Evolutionary conservation across 148 eudicot genomes (phyloP).

Genomic region (Spergularia bocconei): DNA sequence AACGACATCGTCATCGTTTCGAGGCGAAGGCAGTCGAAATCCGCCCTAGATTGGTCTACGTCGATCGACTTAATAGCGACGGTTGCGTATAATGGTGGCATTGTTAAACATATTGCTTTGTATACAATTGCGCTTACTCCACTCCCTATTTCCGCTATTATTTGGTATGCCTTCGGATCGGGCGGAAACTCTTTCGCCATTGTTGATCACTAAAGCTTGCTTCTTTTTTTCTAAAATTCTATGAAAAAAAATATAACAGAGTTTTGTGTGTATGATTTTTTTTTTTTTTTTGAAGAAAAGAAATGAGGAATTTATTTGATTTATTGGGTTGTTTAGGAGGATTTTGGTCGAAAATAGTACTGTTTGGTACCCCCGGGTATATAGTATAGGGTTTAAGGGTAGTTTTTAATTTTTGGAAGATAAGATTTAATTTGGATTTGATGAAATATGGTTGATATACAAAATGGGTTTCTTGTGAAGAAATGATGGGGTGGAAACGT

Average conservation of each 20-base stretch:
- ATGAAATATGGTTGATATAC: not conserved
- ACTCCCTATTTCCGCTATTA: constrained; percentile 55
- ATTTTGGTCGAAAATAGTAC: too few relatives aligned
- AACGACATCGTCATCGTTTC: constrained; percentile 68
- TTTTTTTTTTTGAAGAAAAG: not conserved
- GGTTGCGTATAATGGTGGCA: constrained; percentile 31
- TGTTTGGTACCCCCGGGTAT: too few relatives aligned
- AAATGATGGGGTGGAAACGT: not conserved
- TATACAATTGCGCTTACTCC: constrained; percentile 68
- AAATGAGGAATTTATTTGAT: not conserved
- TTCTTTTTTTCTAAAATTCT: not conserved
- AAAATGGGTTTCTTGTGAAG: constrained; percentile 16
- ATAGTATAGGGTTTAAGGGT: not conserved
- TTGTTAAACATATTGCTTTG: constrained; percentile 52
- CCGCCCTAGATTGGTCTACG: constrained; percentile 47
- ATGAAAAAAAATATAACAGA: too few relatives aligned
- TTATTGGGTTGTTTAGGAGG: not conserved
- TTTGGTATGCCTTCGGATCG: constrained; percentile 45
- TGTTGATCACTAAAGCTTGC: not conserved
- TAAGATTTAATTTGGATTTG: not conserved
- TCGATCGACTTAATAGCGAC: constrained; percentile 77
- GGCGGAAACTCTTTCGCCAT: constrained; percentile 45
- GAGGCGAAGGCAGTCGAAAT: constrained; percentile 47
- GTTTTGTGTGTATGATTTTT: not conserved
- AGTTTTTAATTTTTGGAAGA: not conserved